These are phyloP conservation scores for Pichia phayaonensis DNA, from an alignment of 805 yeast genomes.

Conservation along the genomic window DNA sequence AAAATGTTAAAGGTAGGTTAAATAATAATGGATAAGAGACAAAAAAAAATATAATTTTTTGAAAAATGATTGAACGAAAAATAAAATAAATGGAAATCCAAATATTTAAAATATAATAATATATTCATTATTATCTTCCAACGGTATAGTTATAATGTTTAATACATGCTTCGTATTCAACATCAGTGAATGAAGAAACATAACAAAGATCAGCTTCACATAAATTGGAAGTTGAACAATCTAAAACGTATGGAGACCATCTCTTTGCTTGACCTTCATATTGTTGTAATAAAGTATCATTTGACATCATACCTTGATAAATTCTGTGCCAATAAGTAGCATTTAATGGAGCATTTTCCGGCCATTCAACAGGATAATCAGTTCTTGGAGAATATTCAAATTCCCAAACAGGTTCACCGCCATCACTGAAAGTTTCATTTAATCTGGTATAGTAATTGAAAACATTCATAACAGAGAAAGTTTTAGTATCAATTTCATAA, in stretches of 20 bases:
- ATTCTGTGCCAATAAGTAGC: conserved; percentile 63
- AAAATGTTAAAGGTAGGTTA: too few relatives aligned
- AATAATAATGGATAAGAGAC: too few relatives aligned
- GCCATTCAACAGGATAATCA: conserved; percentile 53
- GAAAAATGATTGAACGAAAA: too few relatives aligned
- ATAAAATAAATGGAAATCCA: too few relatives aligned
- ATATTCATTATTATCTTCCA: neutral
- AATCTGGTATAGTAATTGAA: conserved; percentile 53
- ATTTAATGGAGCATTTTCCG: conserved; percentile 49
- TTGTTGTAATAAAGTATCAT: conserved; percentile 38
- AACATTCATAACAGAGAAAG: conserved; percentile 55
- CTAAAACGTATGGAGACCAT: conserved; percentile 45
- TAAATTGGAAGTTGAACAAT: conserved; percentile 44
- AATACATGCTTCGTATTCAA: conserved; percentile 20
- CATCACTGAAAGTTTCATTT: conserved; percentile 49
- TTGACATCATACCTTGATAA: conserved; percentile 36
- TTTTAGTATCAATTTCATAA: conserved; percentile 54
- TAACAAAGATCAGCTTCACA: conserved; percentile 36
- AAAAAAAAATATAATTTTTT: too few relatives aligned
- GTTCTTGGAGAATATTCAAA: conserved; percentile 61
- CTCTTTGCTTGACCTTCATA: conserved; percentile 46
- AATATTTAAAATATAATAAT: too few relatives aligned
- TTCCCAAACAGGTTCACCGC: conserved; percentile 54
- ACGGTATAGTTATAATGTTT: neutral
- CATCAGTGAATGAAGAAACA: conserved; percentile 30